These are phyloP conservation scores for Lumnitzera littorea DNA, from an alignment of 345 rosid genomes.

Conservation along the genomic window DNA sequence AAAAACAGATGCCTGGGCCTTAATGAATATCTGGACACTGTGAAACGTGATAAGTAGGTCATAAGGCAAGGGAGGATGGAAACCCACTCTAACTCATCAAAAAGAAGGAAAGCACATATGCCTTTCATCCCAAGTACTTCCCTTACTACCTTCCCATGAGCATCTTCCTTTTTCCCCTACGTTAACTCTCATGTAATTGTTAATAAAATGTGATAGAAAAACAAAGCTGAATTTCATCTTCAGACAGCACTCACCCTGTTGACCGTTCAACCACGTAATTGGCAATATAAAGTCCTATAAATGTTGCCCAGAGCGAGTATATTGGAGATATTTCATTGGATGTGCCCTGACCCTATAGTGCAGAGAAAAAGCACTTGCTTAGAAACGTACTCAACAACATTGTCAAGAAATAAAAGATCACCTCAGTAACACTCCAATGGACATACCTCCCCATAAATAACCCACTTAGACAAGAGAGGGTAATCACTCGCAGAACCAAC, in stretches of 20 bases:
- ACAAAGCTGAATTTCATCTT: too few relatives aligned
- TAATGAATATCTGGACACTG: too few relatives aligned
- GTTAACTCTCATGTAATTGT: too few relatives aligned
- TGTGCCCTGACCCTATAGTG: conserved; percentile 62
- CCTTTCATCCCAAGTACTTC: too few relatives aligned
- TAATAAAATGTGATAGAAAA: too few relatives aligned
- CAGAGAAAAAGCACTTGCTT: conserved; percentile 7
- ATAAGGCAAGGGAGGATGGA: too few relatives aligned
- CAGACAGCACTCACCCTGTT: conserved; percentile 56
- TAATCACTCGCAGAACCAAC: conserved; percentile 99
- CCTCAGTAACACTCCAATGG: conserved; percentile 1
- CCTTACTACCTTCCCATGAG: too few relatives aligned
- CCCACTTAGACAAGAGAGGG: conserved; percentile 97
- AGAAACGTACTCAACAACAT: conserved; percentile 6
- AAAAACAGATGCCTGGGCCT: too few relatives aligned
- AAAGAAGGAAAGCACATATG: too few relatives aligned
- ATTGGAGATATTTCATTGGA: conserved; percentile 96
- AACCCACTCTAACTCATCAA: too few relatives aligned
- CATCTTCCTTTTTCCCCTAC: too few relatives aligned
- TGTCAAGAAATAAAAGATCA: background rate
- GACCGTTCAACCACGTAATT: conserved; percentile 97
- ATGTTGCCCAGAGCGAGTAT: conserved; percentile 98
- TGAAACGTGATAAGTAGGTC: too few relatives aligned
- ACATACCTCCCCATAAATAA: conserved; percentile 89
- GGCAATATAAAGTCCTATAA: conserved; percentile 97